A percentile compares a stretch with the other conserved stretches of the same genome.
These are phyloP conservation scores for Nakazawaea anatomiae DNA, from an alignment of 805 yeast species.

Conservation along the genomic window DNA sequence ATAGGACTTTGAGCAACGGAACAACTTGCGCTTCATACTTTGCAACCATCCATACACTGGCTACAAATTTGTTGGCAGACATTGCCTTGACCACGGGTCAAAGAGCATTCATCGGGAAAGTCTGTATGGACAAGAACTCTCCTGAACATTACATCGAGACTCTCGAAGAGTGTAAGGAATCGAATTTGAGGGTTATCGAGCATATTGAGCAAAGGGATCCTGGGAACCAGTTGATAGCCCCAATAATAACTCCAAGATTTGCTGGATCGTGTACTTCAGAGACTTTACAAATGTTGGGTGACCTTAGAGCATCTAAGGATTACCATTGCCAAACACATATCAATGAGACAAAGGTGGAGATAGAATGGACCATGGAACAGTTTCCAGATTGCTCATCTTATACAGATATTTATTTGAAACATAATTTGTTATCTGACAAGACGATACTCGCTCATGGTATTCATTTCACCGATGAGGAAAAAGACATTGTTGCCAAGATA, in stretches of 20 bases:
- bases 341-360: slow-evolving; percentile 74
- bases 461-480: slow-evolving; percentile 64
- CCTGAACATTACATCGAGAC: slow-evolving; percentile 68
- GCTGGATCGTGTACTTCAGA: slow-evolving; percentile 80
- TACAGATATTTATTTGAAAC: slow-evolving; percentile 69
- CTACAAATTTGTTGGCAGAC: slow-evolving; percentile 74
- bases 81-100: slow-evolving; percentile 65
- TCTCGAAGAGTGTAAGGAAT: slow-evolving; percentile 41
- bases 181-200: slow-evolving; percentile 51
- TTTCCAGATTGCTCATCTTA: slow-evolving; percentile 71
- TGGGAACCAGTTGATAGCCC: slow-evolving; percentile 45
- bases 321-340: slow-evolving; percentile 86
- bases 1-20: slow-evolving; percentile 67
- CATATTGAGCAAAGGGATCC: slow-evolving; percentile 54
- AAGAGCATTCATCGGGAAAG: slow-evolving; percentile 87
- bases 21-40: slow-evolving; percentile 92
- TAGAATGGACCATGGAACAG: slow-evolving; percentile 61
- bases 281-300: slow-evolving; percentile 59
- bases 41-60: slow-evolving; percentile 77
- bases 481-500: slow-evolving; percentile 44
- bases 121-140: slow-evolving; percentile 85
- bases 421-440: slow-evolving; percentile 50
- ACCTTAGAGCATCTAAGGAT: slow-evolving; percentile 37
- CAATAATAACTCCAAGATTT: slow-evolving; percentile 88
- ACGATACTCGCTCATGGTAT: slow-evolving; percentile 90